Evolutionary conservation across 2,329 filamentous ascomycete species (phyloP), one percentile per base, ranked within the genome.

Genomic region (Diaporthe amygdali): DNA sequence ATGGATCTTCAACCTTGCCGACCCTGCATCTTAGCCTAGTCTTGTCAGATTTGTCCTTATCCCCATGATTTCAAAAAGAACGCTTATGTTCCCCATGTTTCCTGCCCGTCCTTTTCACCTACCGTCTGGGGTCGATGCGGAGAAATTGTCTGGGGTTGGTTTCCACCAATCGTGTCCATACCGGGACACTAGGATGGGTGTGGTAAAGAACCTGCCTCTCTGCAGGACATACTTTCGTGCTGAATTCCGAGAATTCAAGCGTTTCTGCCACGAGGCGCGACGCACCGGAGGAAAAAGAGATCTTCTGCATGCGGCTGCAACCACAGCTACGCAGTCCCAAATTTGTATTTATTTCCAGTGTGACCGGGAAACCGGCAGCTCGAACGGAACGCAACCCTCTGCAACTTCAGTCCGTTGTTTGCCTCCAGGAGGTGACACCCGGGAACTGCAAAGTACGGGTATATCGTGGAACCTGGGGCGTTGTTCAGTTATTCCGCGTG

Each of bases 121-220:
- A 22, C 32, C 49, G 41, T 46, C 51, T 69, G 47, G 54, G 52
- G 64, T 59, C 30, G 69, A 30, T 44, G 69, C 66, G 69, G 69
- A 63, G 66, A 64, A 54, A 63, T 27, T 61, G 12, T n/a, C 25
- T 30, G 63, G 52, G 63, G 37, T 39, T 9, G 17, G 54, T 47
- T 51, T 64, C 69, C 69, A 71, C 69, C 69, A 71, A 71, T 71
- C 41, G 64, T 55, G 37, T 25, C n/a, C n/a, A 14, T 30, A 46
- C 64, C 64, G 37, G 3, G 1, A 34, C 22, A 6, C 49, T 49
- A 8, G 32, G 30, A 44, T 67, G 34, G 37, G 49, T 5, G 49
- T 30, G 14, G 20, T 32, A 67, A 34, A 10, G 20, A n/a, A 14
- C 10, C 15, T 8, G 4, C 34, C 49, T 2, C 37, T 2, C 20